Conservation (phyloP, 1,284 basidiomycete genomes). For the Abortiporus biennis region DNA sequence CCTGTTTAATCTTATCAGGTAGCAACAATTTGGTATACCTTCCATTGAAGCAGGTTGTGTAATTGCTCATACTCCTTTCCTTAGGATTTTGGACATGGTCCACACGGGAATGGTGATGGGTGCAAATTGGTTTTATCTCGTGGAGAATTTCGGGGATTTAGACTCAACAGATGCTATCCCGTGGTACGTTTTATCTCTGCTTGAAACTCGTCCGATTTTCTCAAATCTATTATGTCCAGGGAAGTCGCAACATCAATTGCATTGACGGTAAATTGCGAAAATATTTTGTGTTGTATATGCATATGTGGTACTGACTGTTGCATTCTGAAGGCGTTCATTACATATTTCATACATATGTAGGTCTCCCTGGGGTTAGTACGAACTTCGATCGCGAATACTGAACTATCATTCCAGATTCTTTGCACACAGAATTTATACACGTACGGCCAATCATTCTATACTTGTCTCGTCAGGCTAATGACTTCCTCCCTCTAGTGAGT, state of each 20-base stretch:
- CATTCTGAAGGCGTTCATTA: slow-evolving; percentile 10
- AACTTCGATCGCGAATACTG: background rate
- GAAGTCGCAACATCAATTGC: too few relatives aligned
- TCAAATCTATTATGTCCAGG: too few relatives aligned
- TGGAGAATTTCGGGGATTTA: slow-evolving; percentile 20
- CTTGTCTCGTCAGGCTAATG: background rate
- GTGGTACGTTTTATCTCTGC: slow-evolving; percentile 18
- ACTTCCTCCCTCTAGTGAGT: slow-evolving; percentile 3
- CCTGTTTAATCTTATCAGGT: slow-evolving; percentile 1
- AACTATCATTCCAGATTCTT: slow-evolving; percentile 11
- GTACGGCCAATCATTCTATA: slow-evolving; percentile 5
- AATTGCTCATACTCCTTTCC: background rate
- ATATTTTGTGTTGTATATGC: too few relatives aligned
- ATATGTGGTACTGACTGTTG: too few relatives aligned
- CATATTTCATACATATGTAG: slow-evolving; percentile 9
- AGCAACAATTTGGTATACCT: slow-evolving; percentile 3
- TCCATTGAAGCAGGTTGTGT: background rate
- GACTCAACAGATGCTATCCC: slow-evolving; percentile 20
- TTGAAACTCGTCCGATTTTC: too few relatives aligned
- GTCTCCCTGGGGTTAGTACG: background rate
- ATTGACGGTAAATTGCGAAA: too few relatives aligned
- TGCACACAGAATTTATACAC: slow-evolving; percentile 10
- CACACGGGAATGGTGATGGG: slow-evolving; percentile 25
- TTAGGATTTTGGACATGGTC: slow-evolving; percentile 23
- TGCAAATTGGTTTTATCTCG: slow-evolving; percentile 30